Base-by-base conservation (phyloP, 805 yeast genomes). In the Cephaloascus albidus region DNA sequence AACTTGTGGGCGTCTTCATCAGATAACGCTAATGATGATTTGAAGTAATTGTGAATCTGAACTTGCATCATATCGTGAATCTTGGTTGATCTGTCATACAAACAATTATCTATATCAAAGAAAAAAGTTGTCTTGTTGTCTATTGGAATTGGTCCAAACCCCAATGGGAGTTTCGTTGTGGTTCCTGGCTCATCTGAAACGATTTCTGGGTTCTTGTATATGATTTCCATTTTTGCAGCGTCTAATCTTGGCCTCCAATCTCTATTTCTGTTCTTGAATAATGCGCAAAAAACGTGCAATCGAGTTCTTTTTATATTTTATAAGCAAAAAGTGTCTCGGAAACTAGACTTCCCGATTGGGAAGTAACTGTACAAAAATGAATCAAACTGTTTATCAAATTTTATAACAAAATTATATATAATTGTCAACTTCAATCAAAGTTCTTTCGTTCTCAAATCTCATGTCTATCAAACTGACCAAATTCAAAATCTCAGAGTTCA, bases 81-180 rank as follows among this genome's bases (percentile, higher is more conserved):
- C 55, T 71, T 70, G 18, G 85, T 74, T 1, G 87, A 78, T 41
- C 88, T 66, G 39, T 74, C 71, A 61, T 90, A 90, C 23, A 90
- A 70, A 57, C 97, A 88, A 58, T 90, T 90, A 65, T 90, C 98
- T 40, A 90, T 87, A 57, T 90, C 98, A 52, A 90, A 90, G 60
- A 79, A 87, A 61, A 93, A 85, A 40, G 65, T 57, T 41, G 50
- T 50, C 38, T 53, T 45, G 48, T 55, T 46, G 14, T 31, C 33
- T 10, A 38, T 23, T 15, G 52, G 52, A 14, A 45, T 10, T 4
- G 52, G 52, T 4, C 52, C 52, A 32, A 40, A 45, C n/a, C 52
- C 52, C 32, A 33, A 45, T 4, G 48, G 49, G 23, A 48, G 42
- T 15, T 17, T 35, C 8, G 47, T 51, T 16, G 23, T 38, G 19